These are phyloP conservation scores for Poa pratensis DNA, from an alignment of 176 grass and related monocot genomes.

Conservation along the genomic window DNA sequence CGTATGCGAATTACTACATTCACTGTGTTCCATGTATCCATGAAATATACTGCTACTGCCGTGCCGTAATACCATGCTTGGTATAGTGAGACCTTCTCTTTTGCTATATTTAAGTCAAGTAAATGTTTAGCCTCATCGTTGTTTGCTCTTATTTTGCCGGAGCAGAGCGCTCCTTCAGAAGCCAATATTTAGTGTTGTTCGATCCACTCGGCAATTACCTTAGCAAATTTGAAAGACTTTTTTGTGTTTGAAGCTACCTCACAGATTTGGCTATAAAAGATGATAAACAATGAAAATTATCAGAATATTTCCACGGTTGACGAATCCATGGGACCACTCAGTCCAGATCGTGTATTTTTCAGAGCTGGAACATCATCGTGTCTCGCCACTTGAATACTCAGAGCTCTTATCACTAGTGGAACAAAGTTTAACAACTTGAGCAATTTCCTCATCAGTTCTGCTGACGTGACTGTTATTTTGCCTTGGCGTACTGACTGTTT, in stretches of 20 bases:
- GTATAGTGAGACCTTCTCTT: background rate
- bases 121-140: too few relatives aligned
- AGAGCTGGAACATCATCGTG: background rate
- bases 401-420: too few relatives aligned
- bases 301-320: background rate
- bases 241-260: too few relatives aligned
- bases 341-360: background rate
- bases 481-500: too few relatives aligned
- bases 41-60: background rate
- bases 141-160: background rate
- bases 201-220: background rate
- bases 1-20: background rate
- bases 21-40: background rate
- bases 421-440: too few relatives aligned
- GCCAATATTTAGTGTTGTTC: background rate
- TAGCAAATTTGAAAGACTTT: background rate
- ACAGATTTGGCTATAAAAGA: background rate
- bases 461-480: too few relatives aligned
- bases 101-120: background rate
- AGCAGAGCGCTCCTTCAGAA: too few relatives aligned
- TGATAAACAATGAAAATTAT: background rate
- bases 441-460: too few relatives aligned
- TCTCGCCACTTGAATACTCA: background rate
- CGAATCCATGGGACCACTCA: too few relatives aligned
- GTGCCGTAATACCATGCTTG: background rate